Conservation (phyloP, 495 filamentous ascomycete genomes). For the Penicillium flavigenum region DNA sequence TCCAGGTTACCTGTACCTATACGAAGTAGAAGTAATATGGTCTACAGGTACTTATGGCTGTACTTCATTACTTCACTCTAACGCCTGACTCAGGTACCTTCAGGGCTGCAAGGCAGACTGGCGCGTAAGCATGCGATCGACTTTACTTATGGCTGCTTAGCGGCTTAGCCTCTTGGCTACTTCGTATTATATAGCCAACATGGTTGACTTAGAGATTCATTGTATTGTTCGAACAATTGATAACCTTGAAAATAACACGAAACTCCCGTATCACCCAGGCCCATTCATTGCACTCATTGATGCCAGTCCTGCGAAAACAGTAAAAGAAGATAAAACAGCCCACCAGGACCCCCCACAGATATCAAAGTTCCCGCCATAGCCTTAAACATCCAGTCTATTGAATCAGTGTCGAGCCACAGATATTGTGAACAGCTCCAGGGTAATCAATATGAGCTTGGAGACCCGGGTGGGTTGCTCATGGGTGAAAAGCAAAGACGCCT, state of each 20-base stretch:
- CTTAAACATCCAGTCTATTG: constrained; percentile 12
- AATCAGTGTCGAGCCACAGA: constrained; percentile 4
- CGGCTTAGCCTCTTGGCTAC: neutral
- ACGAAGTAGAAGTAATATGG: too few relatives aligned
- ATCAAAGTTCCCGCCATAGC: constrained; percentile 6
- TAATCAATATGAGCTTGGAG: neutral
- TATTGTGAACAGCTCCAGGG: neutral
- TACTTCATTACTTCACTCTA: neutral
- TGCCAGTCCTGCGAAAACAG: constrained; percentile 15
- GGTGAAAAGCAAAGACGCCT: constrained; percentile 14
- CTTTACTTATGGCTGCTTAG: neutral
- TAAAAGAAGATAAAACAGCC: constrained; percentile 8
- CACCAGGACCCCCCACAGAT: constrained; percentile 5
- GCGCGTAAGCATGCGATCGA: neutral
- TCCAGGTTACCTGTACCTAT: neutral
- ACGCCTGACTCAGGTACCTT: neutral
- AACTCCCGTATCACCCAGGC: constrained; percentile 12
- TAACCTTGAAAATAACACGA: constrained; percentile 14
- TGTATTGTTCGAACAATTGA: constrained; percentile 12
- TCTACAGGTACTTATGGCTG: neutral
- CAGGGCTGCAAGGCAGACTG: constrained; percentile 3
- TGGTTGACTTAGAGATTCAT: constrained; percentile 14
- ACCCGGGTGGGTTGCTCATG: constrained; percentile 6
- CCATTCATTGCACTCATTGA: constrained; percentile 32
- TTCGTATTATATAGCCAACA: constrained; percentile 10